These are phyloP conservation scores for Eucalyptus sp. DNA, from an alignment of 345 rosid genomes.

Conservation along the genomic window DNA sequence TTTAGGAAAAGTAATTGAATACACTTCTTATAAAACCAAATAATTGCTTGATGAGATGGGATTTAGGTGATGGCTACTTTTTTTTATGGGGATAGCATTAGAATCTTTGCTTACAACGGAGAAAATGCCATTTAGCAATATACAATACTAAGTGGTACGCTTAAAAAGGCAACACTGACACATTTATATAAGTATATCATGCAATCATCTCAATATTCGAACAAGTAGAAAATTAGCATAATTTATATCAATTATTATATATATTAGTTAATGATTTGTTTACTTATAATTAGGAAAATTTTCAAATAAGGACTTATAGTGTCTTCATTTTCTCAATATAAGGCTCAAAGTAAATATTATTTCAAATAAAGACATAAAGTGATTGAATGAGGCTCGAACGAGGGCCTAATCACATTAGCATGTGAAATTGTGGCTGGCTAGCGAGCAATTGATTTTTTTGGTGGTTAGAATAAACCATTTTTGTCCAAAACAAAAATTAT, in stretches of 20 bases:
- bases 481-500: no score
- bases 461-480: no score
- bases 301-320: no score
- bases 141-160: neutral
- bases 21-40: neutral
- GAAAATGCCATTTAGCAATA: no score
- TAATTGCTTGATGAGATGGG: neutral
- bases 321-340: no score
- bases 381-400: rapidly evolving
- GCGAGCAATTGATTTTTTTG: neutral
- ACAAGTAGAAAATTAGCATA: neutral
- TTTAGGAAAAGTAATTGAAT: no score
- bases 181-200: no score
- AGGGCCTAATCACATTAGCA: neutral
- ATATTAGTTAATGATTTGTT: neutral
- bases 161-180: no score
- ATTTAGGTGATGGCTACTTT: neutral
- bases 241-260: neutral
- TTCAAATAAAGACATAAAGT: no score
- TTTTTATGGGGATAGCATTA: no score
- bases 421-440: no score
- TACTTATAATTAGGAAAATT: neutral
- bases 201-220: neutral
- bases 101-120: no score
- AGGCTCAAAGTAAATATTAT: neutral